Evolutionary conservation across 495 filamentous ascomycete genomes (phyloP).

Genomic region (Neurospora sp.): DNA sequence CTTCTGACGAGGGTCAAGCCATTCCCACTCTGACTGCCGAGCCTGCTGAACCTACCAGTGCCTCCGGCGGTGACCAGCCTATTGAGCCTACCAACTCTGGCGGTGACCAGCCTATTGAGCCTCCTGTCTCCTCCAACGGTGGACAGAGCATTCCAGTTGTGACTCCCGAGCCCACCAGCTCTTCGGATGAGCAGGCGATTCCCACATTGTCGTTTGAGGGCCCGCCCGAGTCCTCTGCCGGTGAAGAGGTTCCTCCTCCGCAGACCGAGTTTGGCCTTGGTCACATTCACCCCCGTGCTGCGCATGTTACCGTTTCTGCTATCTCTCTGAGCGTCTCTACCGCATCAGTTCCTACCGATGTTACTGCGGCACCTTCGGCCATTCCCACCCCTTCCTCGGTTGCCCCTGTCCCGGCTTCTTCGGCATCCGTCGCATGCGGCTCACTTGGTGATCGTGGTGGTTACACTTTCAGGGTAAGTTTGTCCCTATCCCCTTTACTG

Average conservation of each 20-base stretch:
- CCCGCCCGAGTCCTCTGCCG: background rate
- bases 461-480: background rate
- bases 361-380: background rate
- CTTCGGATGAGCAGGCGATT: background rate
- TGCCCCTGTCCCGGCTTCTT: background rate
- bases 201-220: background rate
- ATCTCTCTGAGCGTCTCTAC: background rate
- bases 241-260: slow-evolving; percentile 4
- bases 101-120: no score
- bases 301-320: background rate
- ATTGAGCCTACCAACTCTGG: background rate
- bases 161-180: background rate
- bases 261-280: slow-evolving; percentile 12
- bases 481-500: background rate
- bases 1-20: background rate
- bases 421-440: background rate
- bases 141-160: background rate
- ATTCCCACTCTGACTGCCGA: background rate
- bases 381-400: background rate
- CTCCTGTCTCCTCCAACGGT: no score
- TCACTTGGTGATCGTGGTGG: background rate
- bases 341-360: background rate
- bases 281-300: background rate
- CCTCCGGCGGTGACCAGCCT: background rate
- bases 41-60: background rate